phyloP scores from a whole-genome alignment of 768 basidiomycete genomes.

The Hirschioporus abietinus region DNA sequence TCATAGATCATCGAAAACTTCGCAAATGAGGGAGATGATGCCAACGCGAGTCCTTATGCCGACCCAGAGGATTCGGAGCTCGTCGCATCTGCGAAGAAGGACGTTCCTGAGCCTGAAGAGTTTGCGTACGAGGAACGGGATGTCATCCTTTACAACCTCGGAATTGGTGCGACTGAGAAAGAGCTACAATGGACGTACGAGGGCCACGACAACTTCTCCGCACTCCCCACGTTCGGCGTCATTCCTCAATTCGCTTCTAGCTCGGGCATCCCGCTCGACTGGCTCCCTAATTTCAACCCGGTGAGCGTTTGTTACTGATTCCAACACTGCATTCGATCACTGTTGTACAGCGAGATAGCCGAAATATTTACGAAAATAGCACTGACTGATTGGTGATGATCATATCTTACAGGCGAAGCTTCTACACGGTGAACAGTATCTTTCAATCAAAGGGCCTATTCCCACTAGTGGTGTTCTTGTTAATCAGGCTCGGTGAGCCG shows the following conservation, averaged over 20 bases:
- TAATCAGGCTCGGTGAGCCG: slow-evolving; percentile 59
- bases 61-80: slow-evolving; percentile 81
- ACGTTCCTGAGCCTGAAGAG: slow-evolving; percentile 43
- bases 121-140: slow-evolving; percentile 85
- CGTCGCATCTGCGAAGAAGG: slow-evolving; percentile 77
- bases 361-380: background rate
- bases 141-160: slow-evolving; percentile 92
- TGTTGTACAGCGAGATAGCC: slow-evolving; percentile 3
- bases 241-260: slow-evolving; percentile 84
- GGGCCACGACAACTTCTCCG: slow-evolving; percentile 77
- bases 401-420: slow-evolving; percentile 66
- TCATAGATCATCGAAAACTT: slow-evolving; percentile 56
- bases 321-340: background rate
- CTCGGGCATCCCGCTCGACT: slow-evolving; percentile 65
- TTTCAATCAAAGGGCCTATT: slow-evolving; percentile 80
- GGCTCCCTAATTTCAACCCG: slow-evolving; percentile 93
- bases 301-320: slow-evolving; percentile 33
- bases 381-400: background rate
- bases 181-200: slow-evolving; percentile 93
- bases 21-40: slow-evolving; percentile 32
- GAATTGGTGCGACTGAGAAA: slow-evolving; percentile 88
- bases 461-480: slow-evolving; percentile 80
- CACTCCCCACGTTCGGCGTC: slow-evolving; percentile 92
- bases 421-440: slow-evolving; percentile 96
- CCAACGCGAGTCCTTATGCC: slow-evolving; percentile 39